A percentile compares a stretch with the other conserved stretches of the same genome.
These are phyloP conservation scores for Deuterostichococcus epilithicus DNA, from an alignment of 139 green algal genomes.

Conservation along the genomic window DNA sequence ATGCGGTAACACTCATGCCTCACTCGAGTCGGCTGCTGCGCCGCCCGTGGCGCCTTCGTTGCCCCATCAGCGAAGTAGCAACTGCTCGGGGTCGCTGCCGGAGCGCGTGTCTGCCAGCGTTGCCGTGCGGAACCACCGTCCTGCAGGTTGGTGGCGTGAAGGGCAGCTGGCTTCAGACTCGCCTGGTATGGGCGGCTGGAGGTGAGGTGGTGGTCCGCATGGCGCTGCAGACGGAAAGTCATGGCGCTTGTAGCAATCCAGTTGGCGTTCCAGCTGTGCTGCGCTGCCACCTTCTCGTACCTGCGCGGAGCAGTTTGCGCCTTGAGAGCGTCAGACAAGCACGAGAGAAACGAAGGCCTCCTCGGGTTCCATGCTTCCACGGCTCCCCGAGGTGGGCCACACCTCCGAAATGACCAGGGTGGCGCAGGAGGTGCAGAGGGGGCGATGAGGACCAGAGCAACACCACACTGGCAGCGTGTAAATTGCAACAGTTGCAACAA, in stretches of 20 bases:
- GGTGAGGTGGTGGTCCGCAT: conserved; percentile 59
- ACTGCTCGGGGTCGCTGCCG: not conserved
- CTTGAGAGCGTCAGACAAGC: too few relatives aligned
- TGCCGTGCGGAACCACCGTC: not conserved
- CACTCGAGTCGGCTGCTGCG: not conserved
- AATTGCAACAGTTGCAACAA: too few relatives aligned
- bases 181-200: conserved; percentile 43
- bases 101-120: not conserved
- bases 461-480: too few relatives aligned
- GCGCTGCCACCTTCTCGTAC: conserved; percentile 35
- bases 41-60: too few relatives aligned
- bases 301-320: conserved; percentile 24
- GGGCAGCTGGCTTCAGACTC: too few relatives aligned
- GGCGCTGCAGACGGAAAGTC: conserved; percentile 49
- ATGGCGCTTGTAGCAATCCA: conserved; percentile 36
- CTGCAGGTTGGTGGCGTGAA: too few relatives aligned
- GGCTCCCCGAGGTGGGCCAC: too few relatives aligned
- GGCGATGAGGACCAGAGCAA: too few relatives aligned
- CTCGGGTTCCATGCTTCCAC: too few relatives aligned
- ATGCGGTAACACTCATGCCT: not conserved
- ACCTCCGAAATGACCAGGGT: too few relatives aligned
- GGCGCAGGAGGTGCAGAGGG: too few relatives aligned
- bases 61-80: not conserved
- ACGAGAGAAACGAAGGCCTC: too few relatives aligned
- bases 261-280: conserved; percentile 61